A percentile compares a stretch with the other conserved stretches of the same genome.
Conservation (phyloP, 495 filamentous ascomycete species). For the Bombardia bombarda region DNA sequence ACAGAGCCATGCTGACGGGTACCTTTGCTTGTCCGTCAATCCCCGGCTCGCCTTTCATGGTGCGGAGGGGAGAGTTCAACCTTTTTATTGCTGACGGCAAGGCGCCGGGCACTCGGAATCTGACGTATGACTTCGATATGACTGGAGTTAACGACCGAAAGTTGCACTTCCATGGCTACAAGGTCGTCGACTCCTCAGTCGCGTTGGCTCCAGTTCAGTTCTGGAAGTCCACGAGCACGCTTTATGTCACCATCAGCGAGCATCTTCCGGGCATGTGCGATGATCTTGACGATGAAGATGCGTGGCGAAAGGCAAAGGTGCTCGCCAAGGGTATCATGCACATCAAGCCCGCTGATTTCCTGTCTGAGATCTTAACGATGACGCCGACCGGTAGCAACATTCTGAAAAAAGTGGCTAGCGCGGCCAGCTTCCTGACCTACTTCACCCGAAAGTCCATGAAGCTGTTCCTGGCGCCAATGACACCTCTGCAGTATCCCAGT, state of each 20-base stretch:
- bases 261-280: conserved; percentile 16
- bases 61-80: conserved; percentile 50
- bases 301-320: conserved; percentile 28
- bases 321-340: conserved; percentile 54
- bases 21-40: conserved; percentile 55
- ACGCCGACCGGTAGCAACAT: conserved; percentile 39
- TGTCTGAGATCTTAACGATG: conserved; percentile 50
- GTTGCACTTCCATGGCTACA: conserved; percentile 53
- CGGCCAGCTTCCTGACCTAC: conserved; percentile 45
- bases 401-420: conserved; percentile 33
- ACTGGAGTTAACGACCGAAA: conserved; percentile 39
- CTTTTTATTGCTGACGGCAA: conserved; percentile 47
- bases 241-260: conserved; percentile 49
- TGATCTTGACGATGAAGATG: conserved; percentile 29
- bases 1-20: conserved; percentile 50
- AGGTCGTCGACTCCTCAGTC: conserved; percentile 52
- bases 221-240: conserved; percentile 57
- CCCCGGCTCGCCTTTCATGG: conserved; percentile 49
- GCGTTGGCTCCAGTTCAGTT: conserved; percentile 44
- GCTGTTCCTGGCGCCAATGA: conserved; percentile 49
- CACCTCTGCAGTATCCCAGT: conserved; percentile 45
- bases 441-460: conserved; percentile 48
- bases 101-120: conserved; percentile 47
- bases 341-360: conserved; percentile 48
- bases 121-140: conserved; percentile 57